Evolutionary conservation across 176 grass and related monocot genomes (phyloP).

Genomic region (Guadua angustifolia): DNA sequence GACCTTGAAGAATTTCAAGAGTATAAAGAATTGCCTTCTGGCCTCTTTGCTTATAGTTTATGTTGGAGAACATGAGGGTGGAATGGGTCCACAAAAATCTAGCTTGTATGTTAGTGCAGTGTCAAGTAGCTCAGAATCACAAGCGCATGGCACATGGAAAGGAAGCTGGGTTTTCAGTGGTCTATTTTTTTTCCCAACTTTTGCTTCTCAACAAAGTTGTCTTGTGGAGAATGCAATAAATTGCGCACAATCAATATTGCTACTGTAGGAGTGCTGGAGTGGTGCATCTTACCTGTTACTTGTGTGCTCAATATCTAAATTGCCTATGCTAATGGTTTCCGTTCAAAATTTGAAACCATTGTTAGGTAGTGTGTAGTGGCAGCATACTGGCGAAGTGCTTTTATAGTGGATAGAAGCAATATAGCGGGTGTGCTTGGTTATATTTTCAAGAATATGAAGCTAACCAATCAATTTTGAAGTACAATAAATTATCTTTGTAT

Average conservation of each 20-base stretch:
- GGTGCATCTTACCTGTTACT: not conserved
- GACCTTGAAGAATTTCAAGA: constrained; percentile 7
- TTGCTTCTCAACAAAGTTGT: constrained; percentile 3
- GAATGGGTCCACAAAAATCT: not conserved
- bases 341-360: not conserved
- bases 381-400: not conserved
- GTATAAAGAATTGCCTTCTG: constrained; percentile 9
- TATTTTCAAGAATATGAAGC: not conserved
- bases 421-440: not conserved
- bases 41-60: constrained; percentile 10
- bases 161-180: not conserved
- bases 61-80: constrained; percentile 3
- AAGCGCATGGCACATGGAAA: not conserved
- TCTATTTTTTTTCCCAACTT: not conserved
- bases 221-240: constrained; percentile 12
- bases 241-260: not conserved
- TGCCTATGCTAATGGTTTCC: not conserved
- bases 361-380: not conserved
- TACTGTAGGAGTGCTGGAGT: not conserved
- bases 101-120: not conserved
- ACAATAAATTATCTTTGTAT: constrained; percentile 13
- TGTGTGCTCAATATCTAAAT: constrained; percentile 8
- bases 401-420: not conserved
- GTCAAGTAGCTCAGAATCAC: constrained; percentile 24
- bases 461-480: not conserved